Base-by-base conservation (phyloP, 495 filamentous ascomycete genomes). In the Xanthoparmelia taractica region DNA sequence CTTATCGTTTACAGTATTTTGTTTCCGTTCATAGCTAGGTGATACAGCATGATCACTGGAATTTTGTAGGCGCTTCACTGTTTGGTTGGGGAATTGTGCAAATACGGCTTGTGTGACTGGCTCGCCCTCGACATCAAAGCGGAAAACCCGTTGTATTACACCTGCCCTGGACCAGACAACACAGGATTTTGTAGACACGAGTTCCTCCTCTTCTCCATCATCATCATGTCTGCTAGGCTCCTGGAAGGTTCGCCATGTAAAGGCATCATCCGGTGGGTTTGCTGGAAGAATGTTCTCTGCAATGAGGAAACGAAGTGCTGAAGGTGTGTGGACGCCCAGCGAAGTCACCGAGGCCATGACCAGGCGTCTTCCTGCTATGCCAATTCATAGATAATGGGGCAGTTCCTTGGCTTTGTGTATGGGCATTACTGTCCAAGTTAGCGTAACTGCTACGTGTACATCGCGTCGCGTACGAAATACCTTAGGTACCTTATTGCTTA, bases 81-180 rank as follows among this genome's bases (percentile, higher is more conserved):
- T 33, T 38, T 61, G 63, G 38, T 29, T 18, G 20, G 50, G 85
- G 67, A 98, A 98, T 65, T 82, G 84, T 34, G 93, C 90, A 64
- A 97, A 82, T 17, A 96, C 74, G 20, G 91, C 94, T 72, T 96
- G 89, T 43, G 80, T 82, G 60, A 97, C 85, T 40, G 85, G 77
- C 70, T 97, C 91, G 63, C 91, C 86, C 70, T 97, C 94, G 12
- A 89, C 76, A 61, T 93, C 88, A 71, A 97, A 90, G 58, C 83
- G 85, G 76, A 92, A 99, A 64, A 90, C 84, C 70, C 91, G 90
- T 61, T 90, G 89, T 69, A 96, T 86, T 43, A 95, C 77, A 56
- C 88, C 88, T 50, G 90, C 91, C 59, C 89, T 84, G 38, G 90
- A 96, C 92, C 92, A 99, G 64, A 96, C 84, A 40, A 96, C 94